Base-by-base conservation (phyloP, 495 filamentous ascomycete species). In the Penicillium taxi region DNA sequence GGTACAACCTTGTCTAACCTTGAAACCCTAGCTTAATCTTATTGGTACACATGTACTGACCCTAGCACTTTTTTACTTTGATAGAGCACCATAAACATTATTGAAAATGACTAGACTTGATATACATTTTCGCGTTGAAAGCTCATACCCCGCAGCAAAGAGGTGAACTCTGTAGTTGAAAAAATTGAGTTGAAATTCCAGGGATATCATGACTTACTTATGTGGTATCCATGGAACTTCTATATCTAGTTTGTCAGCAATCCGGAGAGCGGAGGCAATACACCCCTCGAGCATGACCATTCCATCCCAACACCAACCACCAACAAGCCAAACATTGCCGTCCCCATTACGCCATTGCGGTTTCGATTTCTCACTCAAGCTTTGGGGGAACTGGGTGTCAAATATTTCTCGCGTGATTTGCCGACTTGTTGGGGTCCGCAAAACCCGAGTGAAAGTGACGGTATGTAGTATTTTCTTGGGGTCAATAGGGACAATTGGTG, bases 221-320 rank as follows among this genome's bases (percentile, higher is more conserved):
- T 24, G 6, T 11, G 11, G 6, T 24, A 28, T 35, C 61, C 63
- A 67, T 1, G 63, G 63, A n/a, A 74, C 55, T 12, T 65, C 44
- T 9, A 77, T 69, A 2, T 58, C 72, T 19, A 79, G 56, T 1
- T 45, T 59, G 9, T 48, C 42, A 1, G 72, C 75, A 26, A 78
- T 63, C 9, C 64, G 52, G 48, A 70, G 66, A 0, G 74, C 72
- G 11, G 73, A 76, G 4, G 67, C 58, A 9, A 76, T 51, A 38
- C 75, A 80, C 6, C 75, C 75, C 44, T 78, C 73, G 9, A 78
- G 48, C 37, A 80, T 32, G 7, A 78, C 75, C 74, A 78, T 77
- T 0, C 75, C 75, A 59, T 80, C 75, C 74, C 75, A 78, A 41
- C 74, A 77, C 75, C 74, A 80, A 0, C 68, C 66, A 12, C 75